Base-by-base conservation (phyloP, 1,284 basidiomycete genomes). In the Cutaneotrichosporon cutaneum region DNA sequence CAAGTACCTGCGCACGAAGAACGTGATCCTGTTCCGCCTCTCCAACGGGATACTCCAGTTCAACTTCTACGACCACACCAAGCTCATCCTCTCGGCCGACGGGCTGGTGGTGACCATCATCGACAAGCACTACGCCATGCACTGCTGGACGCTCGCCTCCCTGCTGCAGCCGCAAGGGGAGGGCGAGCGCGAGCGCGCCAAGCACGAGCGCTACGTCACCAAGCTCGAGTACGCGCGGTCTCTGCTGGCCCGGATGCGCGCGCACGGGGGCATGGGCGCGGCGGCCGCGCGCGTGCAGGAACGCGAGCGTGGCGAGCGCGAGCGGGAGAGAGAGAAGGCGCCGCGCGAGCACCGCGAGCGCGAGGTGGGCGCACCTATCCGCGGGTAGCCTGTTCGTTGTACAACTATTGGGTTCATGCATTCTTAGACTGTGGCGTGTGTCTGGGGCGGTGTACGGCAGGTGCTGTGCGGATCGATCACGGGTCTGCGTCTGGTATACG, bases 1-100 rank as follows among this genome's bases (percentile, higher is more conserved):
- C 80, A 92, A 92, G 80, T 98, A 96, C 81, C 85, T 97, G 68
- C 84, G 95, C 63, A 94, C 94, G 89, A 94, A 94, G 81, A 88
- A 94, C 71, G 92, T 96, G 54, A 95, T 98, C 66, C 88, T 98
- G 35, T 99, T 99, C 84, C 90, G 94, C 81, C 82, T 99, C 75
- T 93, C 90, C 77, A 93, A 96, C 75, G 93, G 94, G 69, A 87
- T 91, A 51, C 81, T 98, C 7, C 94, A 66, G 91, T 95, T 98
- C 85, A 99, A 98, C 83, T 98, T 97, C 78, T 92, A 92, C 80
- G 95, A 99, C 81, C 95, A 99, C 82, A 90, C 90, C 44, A 99
- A 99, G 79, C 81, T 98, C 61, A 88, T 99, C 64, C 82, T 98
- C 58, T 92, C 92, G 8, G 85, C 86, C 2, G 83, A 88, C 35